These are phyloP conservation scores for Panaeolus cyanescens DNA, from an alignment of 768 basidiomycete genomes.

Conservation along the genomic window DNA sequence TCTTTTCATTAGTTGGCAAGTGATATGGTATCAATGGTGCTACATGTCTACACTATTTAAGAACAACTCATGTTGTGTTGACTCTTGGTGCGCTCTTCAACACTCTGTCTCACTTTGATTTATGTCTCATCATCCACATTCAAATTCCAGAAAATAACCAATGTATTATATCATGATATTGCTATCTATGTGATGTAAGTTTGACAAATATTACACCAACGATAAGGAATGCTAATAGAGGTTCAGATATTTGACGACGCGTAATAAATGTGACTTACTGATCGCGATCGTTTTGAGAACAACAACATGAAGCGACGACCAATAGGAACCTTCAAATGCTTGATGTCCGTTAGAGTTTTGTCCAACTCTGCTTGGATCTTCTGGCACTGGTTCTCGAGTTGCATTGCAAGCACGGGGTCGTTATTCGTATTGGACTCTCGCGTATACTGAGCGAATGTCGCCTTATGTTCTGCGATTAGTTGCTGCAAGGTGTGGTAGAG, in stretches of 20 bases:
- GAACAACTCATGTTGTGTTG: too few relatives aligned
- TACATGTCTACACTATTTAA: background rate
- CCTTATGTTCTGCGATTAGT: conserved; percentile 11
- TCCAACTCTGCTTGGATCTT: conserved; percentile 21
- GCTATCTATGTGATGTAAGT: background rate
- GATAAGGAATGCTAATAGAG: background rate
- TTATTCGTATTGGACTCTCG: conserved; percentile 3
- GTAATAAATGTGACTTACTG: conserved; percentile 8
- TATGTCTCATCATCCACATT: background rate
- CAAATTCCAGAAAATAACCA: background rate
- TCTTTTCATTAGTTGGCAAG: background rate
- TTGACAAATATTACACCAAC: background rate
- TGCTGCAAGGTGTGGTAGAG: conserved; percentile 13
- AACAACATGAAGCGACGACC: conserved; percentile 17
- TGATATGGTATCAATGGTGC: background rate
- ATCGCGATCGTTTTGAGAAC: conserved; percentile 14
- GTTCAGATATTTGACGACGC: background rate
- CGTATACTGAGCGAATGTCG: background rate
- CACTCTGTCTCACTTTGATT: background rate
- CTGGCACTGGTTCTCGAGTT: conserved; percentile 13
- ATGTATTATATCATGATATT: background rate
- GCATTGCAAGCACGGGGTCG: conserved; percentile 1
- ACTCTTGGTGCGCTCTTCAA: background rate
- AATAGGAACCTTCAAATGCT: conserved; percentile 25
- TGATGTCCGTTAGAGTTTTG: conserved; percentile 19